phyloP scores from a whole-genome alignment of 2,329 filamentous ascomycete species.

The Colletotrichum horii region DNA sequence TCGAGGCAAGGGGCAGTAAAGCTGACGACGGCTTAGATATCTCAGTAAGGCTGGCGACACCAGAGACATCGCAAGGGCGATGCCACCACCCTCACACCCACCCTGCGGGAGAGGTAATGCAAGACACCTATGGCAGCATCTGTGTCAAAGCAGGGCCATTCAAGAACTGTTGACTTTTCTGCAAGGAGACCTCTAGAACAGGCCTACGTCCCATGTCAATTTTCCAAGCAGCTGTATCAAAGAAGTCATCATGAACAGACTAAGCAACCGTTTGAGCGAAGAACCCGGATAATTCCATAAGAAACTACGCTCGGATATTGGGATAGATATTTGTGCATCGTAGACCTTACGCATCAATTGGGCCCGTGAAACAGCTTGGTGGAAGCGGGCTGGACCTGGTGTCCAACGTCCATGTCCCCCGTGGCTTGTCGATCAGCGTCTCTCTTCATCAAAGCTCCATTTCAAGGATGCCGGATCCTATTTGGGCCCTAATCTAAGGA shows the following conservation, averaged over 20 bases:
- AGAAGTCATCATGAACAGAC: not conserved
- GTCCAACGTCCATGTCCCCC: slow-evolving; percentile 4
- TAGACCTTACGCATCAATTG: not conserved
- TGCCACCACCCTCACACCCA: not conserved
- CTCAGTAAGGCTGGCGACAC: not conserved
- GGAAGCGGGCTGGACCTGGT: not conserved
- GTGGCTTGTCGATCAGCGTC: slow-evolving; percentile 11
- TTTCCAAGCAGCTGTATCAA: not conserved
- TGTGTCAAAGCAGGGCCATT: not conserved
- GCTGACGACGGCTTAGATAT: not conserved
- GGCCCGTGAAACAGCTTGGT: not conserved
- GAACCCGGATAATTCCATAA: not conserved
- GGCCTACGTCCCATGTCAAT: not conserved
- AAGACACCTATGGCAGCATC: not conserved
- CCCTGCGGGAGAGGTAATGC: not conserved
- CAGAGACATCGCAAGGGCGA: not conserved
- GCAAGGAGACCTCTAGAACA: not conserved
- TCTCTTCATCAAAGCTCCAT: slow-evolving; percentile 10
- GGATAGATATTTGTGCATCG: not conserved
- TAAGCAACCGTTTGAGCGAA: not conserved
- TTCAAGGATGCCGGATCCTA: not conserved
- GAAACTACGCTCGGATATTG: not conserved
- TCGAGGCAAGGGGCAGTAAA: not conserved
- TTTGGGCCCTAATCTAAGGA: slow-evolving; percentile 4
- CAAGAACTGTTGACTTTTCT: not conserved